Conservation (phyloP, 345 rosid species). For the Excoecaria cochinchinensis region DNA sequence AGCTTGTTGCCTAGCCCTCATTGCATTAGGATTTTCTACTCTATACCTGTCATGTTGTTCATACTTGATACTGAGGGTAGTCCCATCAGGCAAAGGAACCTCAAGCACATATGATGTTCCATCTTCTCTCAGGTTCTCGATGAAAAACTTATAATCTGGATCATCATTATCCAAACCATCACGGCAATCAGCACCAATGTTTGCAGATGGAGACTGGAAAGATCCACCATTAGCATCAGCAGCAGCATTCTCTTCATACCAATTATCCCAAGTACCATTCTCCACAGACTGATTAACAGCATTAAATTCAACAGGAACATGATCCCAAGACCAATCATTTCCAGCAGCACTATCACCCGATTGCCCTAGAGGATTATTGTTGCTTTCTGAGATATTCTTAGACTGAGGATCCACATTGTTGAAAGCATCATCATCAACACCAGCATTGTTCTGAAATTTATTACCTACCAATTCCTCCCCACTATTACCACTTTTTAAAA, state of each 20-base stretch:
- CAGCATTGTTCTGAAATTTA: background rate
- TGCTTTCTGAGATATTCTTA: background rate
- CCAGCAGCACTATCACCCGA: background rate
- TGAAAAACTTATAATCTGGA: slow-evolving; percentile 36
- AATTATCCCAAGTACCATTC: background rate
- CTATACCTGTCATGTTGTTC: slow-evolving; percentile 3
- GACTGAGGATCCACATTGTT: background rate
- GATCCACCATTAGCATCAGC: background rate
- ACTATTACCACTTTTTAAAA: background rate
- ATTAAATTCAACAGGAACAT: background rate
- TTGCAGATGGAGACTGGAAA: background rate
- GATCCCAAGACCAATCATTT: background rate
- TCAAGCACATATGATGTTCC: slow-evolving; percentile 31
- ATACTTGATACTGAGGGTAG: background rate
- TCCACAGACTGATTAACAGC: background rate
- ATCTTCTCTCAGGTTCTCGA: slow-evolving; percentile 18
- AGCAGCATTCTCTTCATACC: background rate
- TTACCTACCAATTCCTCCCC: background rate
- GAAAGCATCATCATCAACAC: background rate
- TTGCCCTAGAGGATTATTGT: background rate
- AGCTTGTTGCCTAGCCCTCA: slow-evolving; percentile 2
- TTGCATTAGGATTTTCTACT: background rate
- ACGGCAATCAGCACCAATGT: background rate
- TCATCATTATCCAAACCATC: slow-evolving; percentile 20
- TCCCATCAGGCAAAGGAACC: slow-evolving; percentile 15